Base-by-base conservation (phyloP, 139 green algal genomes). In the Chlorella sp. region DNA sequence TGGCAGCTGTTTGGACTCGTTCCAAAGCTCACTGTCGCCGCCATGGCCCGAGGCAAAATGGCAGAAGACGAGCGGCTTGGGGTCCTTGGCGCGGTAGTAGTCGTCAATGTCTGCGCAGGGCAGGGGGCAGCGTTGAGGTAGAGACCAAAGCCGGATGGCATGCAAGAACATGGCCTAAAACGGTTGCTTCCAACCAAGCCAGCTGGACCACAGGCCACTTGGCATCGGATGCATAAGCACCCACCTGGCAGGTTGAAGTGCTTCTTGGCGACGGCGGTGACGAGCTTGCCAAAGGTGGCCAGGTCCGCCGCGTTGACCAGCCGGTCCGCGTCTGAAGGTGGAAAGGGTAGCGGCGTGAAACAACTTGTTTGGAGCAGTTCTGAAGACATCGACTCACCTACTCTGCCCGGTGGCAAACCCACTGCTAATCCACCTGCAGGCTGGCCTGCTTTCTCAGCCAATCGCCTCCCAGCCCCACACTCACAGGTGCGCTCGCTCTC, bases 61-160 rank as follows among this genome's bases (percentile, higher is more conserved):
- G 88, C 92, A 96, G 91, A 97, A 98, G 86, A 98, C 94, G 62
- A 98, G 92, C 17, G 95, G 95, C 87, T 96, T 96, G 73, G 89
- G 55, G 71, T 97, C 93, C 83, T 95, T 95, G 84, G 94, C 94
- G 85, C 94, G 94, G 92, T 96, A 97, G 91, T 93, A 98, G 72
- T 97, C 95, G 75, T 96, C 93, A 78, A 98, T 92, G 87, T 97
- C 94, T 68, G 81, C n/a, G n/a, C 92, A 63, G 91, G 47, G 63
- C 63, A 36, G 20, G 63, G 28, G 16, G 13, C 15, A 36, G 5
- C 6, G 28, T 36, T 69, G n/a, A n/a, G n/a, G n/a, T n/a, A n/a
- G n/a, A n/a, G n/a, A n/a, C n/a, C n/a, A n/a, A n/a, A n/a, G n/a
- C n/a, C n/a, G n/a, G n/a, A n/a, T n/a, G n/a, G n/a, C n/a, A n/a